These are phyloP conservation scores for Leptodontidium sp. DNA, from an alignment of 2,329 filamentous ascomycete genomes.

Conservation along the genomic window DNA sequence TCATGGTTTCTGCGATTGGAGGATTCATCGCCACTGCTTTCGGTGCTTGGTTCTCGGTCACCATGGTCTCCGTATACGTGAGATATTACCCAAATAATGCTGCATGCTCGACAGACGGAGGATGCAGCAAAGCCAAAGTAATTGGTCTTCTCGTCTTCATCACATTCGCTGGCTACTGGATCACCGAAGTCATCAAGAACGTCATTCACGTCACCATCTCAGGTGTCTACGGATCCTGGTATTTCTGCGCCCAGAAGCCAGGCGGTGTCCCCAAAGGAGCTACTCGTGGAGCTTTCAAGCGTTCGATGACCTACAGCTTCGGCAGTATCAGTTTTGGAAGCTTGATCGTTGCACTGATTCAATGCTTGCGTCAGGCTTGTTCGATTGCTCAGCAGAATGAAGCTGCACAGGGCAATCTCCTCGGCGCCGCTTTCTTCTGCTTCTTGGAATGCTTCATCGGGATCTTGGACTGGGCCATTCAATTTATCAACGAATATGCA, in stretches of 20 bases:
- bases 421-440: constrained; percentile 75
- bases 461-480: constrained; percentile 83
- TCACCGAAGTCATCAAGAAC: constrained; percentile 93
- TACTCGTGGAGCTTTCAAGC: constrained; percentile 82
- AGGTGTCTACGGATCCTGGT: constrained; percentile 93
- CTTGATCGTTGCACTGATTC: constrained; percentile 85
- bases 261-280: constrained; percentile 76
- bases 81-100: constrained; percentile 74
- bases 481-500: constrained; percentile 91
- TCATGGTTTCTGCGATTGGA: constrained; percentile 83
- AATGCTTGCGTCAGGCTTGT: constrained; percentile 82
- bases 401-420: constrained; percentile 71
- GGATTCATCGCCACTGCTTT: constrained; percentile 80
- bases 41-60: constrained; percentile 86
- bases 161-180: constrained; percentile 94
- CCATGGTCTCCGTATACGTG: constrained; percentile 85
- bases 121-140: constrained; percentile 77
- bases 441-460: constrained; percentile 78
- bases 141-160: constrained; percentile 86
- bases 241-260: constrained; percentile 73
- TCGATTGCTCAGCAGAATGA: constrained; percentile 76
- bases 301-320: constrained; percentile 89
- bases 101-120: constrained; percentile 53
- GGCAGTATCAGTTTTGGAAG: constrained; percentile 90
- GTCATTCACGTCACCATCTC: constrained; percentile 88